Evolutionary conservation across 805 yeast genomes (phyloP).

Genomic region (Cyberlindnera euphorbiae): DNA sequence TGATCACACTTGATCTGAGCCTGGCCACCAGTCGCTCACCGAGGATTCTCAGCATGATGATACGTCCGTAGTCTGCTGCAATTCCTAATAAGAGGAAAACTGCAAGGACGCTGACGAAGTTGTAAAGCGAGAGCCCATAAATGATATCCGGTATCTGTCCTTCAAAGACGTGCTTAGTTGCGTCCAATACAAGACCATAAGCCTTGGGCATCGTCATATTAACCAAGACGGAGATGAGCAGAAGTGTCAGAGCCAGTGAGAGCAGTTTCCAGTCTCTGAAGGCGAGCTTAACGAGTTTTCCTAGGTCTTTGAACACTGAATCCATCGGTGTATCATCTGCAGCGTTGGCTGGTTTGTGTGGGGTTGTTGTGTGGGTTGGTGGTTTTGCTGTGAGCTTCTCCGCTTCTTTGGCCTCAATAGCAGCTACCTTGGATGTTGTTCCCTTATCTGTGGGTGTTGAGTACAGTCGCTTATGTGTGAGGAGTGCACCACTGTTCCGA

Average conservation of each 20-base stretch:
- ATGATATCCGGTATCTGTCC: conserved; percentile 31
- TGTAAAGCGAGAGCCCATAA: conserved; percentile 51
- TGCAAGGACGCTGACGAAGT: conserved; percentile 57
- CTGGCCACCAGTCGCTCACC: conserved; percentile 89
- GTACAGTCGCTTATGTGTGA: neutral
- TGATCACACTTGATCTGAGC: conserved; percentile 70
- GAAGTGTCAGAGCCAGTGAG: conserved; percentile 37
- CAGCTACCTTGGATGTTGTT: too few relatives aligned
- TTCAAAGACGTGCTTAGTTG: conserved; percentile 33
- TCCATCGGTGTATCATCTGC: conserved; percentile 3
- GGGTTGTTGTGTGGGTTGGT: too few relatives aligned
- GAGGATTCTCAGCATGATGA: conserved; percentile 59
- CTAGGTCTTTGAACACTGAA: conserved; percentile 24
- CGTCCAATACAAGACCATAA: conserved; percentile 51
- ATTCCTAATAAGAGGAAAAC: conserved; percentile 48
- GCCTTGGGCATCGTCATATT: conserved; percentile 52
- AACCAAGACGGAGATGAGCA: conserved; percentile 43
- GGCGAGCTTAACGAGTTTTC: conserved; percentile 38
- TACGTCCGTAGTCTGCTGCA: conserved; percentile 70
- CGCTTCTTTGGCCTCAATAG: too few relatives aligned
- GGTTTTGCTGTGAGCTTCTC: too few relatives aligned
- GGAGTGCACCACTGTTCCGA: too few relatives aligned
- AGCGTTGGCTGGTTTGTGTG: too few relatives aligned
- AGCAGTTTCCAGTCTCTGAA: conserved; percentile 42
- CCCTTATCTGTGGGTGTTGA: too few relatives aligned